Conservation (phyloP, 129 eudicot genomes). For the Ambrosia artemisiifolia region DNA sequence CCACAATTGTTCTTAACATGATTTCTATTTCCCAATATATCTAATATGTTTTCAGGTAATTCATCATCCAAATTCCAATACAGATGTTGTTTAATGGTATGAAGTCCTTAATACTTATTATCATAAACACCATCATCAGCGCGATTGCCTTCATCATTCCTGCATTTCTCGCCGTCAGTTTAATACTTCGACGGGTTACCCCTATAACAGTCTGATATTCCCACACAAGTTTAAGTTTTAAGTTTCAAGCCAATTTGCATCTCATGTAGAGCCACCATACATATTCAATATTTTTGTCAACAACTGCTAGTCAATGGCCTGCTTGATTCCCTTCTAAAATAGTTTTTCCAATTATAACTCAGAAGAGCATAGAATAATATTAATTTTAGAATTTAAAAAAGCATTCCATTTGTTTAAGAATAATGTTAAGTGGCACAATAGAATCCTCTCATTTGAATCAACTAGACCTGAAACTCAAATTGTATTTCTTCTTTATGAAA, state of each 20-base stretch:
- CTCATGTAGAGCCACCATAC: too few relatives aligned
- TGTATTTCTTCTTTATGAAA: not conserved
- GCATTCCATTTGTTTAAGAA: too few relatives aligned
- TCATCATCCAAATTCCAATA: not conserved
- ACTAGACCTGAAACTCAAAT: not conserved
- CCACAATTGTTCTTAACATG: too few relatives aligned
- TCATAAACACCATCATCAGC: not conserved
- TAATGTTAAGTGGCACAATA: too few relatives aligned
- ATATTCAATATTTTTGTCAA: too few relatives aligned
- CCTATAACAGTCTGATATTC: not conserved
- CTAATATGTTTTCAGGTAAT: not conserved
- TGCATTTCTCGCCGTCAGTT: not conserved
- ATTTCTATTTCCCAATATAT: too few relatives aligned
- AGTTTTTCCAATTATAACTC: too few relatives aligned
- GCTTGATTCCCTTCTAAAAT: too few relatives aligned
- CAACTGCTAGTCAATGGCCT: too few relatives aligned
- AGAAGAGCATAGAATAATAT: too few relatives aligned
- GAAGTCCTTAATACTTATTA: not conserved
- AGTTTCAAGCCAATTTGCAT: not conserved
- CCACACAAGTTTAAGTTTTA: conserved; percentile 13
- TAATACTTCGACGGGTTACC: not conserved
- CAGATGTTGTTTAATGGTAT: too few relatives aligned
- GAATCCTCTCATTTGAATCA: not conserved
- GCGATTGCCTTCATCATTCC: not conserved
- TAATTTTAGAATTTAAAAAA: too few relatives aligned